phyloP scores from a whole-genome alignment of 2,329 filamentous ascomycete species.

The Ascomycota sp. region DNA sequence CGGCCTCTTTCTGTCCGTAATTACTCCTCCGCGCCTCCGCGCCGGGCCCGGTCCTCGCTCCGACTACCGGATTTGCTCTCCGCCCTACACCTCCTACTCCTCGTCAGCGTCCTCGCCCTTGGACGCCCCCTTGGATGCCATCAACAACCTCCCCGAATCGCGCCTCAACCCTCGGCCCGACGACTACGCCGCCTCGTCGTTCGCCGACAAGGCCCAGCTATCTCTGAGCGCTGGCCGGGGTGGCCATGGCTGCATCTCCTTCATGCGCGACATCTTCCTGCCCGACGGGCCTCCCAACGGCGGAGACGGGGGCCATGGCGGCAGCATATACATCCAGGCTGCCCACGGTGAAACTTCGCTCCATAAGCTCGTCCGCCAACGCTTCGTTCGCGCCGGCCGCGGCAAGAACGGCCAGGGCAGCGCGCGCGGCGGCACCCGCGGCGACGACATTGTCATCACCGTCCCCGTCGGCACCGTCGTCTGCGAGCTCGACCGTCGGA shows the following conservation, averaged over 20 bases:
- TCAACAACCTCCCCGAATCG: conserved; percentile 21
- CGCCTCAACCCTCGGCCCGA: conserved; percentile 66
- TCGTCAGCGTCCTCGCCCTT: conserved; percentile 8
- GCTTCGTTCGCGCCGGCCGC: conserved; percentile 51
- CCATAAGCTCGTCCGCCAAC: conserved; percentile 68
- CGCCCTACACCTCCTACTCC: conserved; percentile 3
- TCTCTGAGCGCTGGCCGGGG: conserved; percentile 61
- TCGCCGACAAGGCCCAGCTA: conserved; percentile 69
- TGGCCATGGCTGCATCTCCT: conserved; percentile 86
- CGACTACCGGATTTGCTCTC: too few species aligned
- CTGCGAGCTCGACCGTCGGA: conserved; percentile 57
- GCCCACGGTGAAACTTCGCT: conserved; percentile 78
- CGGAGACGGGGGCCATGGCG: conserved; percentile 80
- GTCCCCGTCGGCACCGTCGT: conserved; percentile 89
- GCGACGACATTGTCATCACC: conserved; percentile 70
- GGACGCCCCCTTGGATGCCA: conserved; percentile 3
- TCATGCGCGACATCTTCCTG: conserved; percentile 77
- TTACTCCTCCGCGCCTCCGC: neutral
- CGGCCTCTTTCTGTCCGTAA: neutral
- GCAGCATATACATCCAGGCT: conserved; percentile 86
- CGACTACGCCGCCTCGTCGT: conserved; percentile 66
- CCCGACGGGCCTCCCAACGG: conserved; percentile 82
- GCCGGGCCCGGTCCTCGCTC: neutral
- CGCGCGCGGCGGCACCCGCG: conserved; percentile 52
- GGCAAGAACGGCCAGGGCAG: conserved; percentile 66